Base-by-base conservation (phyloP, 345 rosid species). In the Theobroma cacao region DNA sequence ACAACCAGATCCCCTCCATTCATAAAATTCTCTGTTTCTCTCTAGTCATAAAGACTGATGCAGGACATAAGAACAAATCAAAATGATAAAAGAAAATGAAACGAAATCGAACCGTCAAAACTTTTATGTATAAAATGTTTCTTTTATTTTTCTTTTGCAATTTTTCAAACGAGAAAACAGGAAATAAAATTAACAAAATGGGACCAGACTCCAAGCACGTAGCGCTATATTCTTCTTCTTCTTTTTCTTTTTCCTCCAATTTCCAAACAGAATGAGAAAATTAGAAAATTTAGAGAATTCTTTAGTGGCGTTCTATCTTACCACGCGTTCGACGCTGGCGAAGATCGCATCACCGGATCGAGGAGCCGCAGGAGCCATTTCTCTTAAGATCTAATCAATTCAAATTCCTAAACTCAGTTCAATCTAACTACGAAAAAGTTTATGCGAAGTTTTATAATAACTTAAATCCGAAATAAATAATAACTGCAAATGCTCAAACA, bases 281-380 rank as follows among this genome's bases (percentile, higher is more conserved):
- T 3, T 8, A 48, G 43, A 45, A 24, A 65, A 18, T 3, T 70
- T 12, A 22, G 2, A 28, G 45, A 66, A n/a, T 20, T 40, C 30
- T 40, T 40, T 48, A 22, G 31, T 9, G 15, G 34, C 55, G 56
- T 45, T 68, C 14, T 26, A 2, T 76, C 81, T 86, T 82, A 93
- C 96, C 89, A 92, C 98, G 31, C 95, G 96, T 72, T 94, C 98
- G 8, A 92, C 85, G 67, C 87, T 90, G 26, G 98, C 89, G 86
- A 96, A 96, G 86, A 96, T 89, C 17, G 99, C 97, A 50, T 96
- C 97, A 69, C 99, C 99, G 53, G 97, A 91, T 74, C 93, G 90
- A 70, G 98, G 92, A 80, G 89, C 98, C 41, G 52, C 87, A 0
- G 95, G 90, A 80, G 98, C 86, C 97, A 95, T 91, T 41, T 62